Percentiles rank a stretch among this genome's conserved stretches.
Evolutionary conservation across 176 grass and related monocot genomes (phyloP).

Genomic region (Calamus simplicifolius): DNA sequence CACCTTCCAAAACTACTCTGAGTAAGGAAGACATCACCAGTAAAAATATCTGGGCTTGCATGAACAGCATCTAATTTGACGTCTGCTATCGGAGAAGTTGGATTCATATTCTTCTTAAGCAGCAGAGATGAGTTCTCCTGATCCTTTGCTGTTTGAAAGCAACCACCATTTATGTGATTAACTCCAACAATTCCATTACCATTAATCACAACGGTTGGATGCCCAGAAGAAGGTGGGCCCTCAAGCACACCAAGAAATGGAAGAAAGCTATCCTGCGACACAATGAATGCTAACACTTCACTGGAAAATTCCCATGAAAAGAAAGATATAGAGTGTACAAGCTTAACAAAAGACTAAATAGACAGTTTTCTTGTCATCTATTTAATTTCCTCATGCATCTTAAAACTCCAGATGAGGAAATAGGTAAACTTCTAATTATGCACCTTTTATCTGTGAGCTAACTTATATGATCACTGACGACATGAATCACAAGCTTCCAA

Average conservation of each 20-base stretch:
- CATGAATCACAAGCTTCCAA: no score
- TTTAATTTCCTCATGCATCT: no score
- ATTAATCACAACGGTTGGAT: slow-evolving; percentile 4
- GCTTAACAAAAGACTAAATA: no score
- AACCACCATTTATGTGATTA: slow-evolving; percentile 22
- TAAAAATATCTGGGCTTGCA: slow-evolving; percentile 15
- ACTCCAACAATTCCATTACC: slow-evolving; percentile 22
- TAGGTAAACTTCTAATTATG: no score
- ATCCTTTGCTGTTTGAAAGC: slow-evolving; percentile 25
- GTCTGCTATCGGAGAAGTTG: slow-evolving; percentile 28
- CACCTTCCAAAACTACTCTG: slow-evolving; percentile 50
- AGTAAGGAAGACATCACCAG: slow-evolving; percentile 31
- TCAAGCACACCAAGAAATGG: slow-evolving; percentile 14
- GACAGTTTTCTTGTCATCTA: no score
- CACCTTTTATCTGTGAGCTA: no score
- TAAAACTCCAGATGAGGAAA: no score
- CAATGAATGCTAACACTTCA: no score
- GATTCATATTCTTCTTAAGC: slow-evolving; percentile 17
- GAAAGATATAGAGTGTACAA: no score
- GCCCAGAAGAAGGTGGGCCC: slow-evolving; percentile 2
- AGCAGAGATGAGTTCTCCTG: slow-evolving; percentile 22
- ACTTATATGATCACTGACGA: no score
- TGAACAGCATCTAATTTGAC: slow-evolving; percentile 15
- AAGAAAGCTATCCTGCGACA: slow-evolving; percentile 26
- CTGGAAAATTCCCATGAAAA: no score